These are phyloP conservation scores for Cutaneotrichosporon spelunceum DNA, from an alignment of 1,284 basidiomycete species.

Conservation along the genomic window DNA sequence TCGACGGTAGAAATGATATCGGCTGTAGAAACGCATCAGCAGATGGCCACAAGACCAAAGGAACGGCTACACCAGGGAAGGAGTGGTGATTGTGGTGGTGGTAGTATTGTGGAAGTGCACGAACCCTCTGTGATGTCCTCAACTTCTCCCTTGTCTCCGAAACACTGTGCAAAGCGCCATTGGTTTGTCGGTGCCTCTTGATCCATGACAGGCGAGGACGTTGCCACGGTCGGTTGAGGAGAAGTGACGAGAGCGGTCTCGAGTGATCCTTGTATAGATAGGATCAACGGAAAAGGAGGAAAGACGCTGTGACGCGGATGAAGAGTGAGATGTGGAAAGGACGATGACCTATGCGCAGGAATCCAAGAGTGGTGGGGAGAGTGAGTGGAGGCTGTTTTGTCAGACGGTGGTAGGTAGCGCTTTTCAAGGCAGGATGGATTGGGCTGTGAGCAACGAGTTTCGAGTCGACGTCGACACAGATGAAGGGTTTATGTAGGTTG, in stretches of 20 bases:
- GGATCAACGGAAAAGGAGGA: neutral
- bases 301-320: neutral
- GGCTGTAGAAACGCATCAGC: constrained; percentile 57
- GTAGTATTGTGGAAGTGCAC: constrained; percentile 12
- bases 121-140: constrained; percentile 99
- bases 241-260: neutral
- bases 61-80: neutral
- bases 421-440: neutral
- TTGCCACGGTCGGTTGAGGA: constrained; percentile 10
- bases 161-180: constrained; percentile 99
- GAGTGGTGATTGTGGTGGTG: constrained; percentile 7
- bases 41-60: constrained; percentile 4
- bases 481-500: neutral
- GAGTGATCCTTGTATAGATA: neutral
- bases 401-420: neutral
- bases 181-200: constrained; percentile 66
- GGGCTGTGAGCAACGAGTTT: neutral
- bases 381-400: neutral
- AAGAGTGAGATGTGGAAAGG: constrained; percentile 5
- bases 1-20: constrained; percentile 99
- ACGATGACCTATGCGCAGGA: constrained; percentile 1
- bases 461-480: neutral
- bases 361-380: neutral
- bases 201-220: constrained; percentile 56
- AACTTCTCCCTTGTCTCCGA: constrained; percentile 98